phyloP scores from a whole-genome alignment of 306 rosid species.

The Citrullus mucosospermus region DNA sequence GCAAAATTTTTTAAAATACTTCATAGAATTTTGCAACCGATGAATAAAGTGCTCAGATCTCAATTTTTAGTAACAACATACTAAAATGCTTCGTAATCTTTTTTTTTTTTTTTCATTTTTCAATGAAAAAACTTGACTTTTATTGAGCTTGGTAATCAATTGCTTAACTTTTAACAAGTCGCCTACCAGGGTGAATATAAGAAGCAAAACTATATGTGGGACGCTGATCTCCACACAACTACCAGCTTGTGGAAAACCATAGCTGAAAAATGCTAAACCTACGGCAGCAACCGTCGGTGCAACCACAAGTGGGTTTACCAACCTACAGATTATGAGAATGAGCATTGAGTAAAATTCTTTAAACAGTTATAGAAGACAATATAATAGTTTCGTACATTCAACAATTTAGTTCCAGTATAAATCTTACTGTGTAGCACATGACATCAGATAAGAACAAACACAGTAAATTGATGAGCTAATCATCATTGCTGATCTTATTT shows the following conservation, averaged over 20 bases:
- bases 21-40: neutral
- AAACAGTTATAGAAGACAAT: neutral
- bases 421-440: neutral
- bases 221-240: slow-evolving; percentile 79
- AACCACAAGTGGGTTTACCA: slow-evolving; percentile 83
- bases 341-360: neutral
- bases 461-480: neutral
- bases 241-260: slow-evolving; percentile 90
- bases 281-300: slow-evolving; percentile 96
- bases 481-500: neutral
- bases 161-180: neutral
- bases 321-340: slow-evolving; percentile 26
- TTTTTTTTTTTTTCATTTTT: neutral
- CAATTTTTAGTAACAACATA: neutral
- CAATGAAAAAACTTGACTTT: too few species aligned
- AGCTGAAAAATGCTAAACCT: slow-evolving; percentile 93
- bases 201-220: slow-evolving; percentile 68
- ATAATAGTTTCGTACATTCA: neutral
- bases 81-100: neutral
- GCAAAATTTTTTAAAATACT: neutral
- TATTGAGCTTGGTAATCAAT: neutral
- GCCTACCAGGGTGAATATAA: slow-evolving; percentile 67
- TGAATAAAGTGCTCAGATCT: neutral
- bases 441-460: neutral
- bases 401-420: neutral